These are phyloP conservation scores for Ceriops decandra DNA, from an alignment of 345 rosid genomes.

Conservation along the genomic window DNA sequence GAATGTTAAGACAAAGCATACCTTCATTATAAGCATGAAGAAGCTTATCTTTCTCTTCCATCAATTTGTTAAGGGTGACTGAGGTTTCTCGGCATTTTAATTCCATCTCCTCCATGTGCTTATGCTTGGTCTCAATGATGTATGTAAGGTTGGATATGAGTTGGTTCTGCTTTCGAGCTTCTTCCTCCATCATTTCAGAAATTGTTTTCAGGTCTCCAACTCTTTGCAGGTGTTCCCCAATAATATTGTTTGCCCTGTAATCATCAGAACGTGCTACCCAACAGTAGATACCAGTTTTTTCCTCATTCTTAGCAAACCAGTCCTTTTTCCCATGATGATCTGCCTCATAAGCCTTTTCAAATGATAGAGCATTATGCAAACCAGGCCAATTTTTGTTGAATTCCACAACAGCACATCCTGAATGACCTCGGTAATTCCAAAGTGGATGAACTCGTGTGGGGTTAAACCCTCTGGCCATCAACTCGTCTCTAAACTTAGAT, in stretches of 20 bases:
- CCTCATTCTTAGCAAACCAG: constrained; percentile 42
- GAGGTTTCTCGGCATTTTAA: constrained; percentile 55
- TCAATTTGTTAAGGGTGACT: constrained; percentile 36
- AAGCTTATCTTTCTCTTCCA: constrained; percentile 77
- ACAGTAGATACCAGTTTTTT: constrained; percentile 63
- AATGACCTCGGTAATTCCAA: constrained; percentile 85
- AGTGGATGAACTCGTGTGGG: constrained; percentile 77
- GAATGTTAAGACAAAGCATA: constrained; percentile 16
- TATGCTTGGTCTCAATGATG: constrained; percentile 49
- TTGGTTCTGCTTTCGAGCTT: constrained; percentile 68
- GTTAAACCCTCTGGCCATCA: constrained; percentile 70
- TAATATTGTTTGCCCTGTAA: constrained; percentile 50
- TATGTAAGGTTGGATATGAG: constrained; percentile 56
- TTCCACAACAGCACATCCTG: constrained; percentile 81
- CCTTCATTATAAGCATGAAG: constrained; percentile 78
- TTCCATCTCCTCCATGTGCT: constrained; percentile 53
- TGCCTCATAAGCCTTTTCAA: constrained; percentile 79
- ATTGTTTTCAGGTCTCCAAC: constrained; percentile 73
- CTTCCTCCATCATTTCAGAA: constrained; percentile 78
- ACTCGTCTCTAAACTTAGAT: constrained; percentile 74
- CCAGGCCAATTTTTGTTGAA: constrained; percentile 92
- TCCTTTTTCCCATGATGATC: constrained; percentile 76
- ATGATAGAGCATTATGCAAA: constrained; percentile 79
- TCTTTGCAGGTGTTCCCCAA: constrained; percentile 76
- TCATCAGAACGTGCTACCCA: constrained; percentile 96